These are phyloP conservation scores for Exophiala viscosa DNA, from an alignment of 2,329 filamentous ascomycete genomes.

Conservation along the genomic window DNA sequence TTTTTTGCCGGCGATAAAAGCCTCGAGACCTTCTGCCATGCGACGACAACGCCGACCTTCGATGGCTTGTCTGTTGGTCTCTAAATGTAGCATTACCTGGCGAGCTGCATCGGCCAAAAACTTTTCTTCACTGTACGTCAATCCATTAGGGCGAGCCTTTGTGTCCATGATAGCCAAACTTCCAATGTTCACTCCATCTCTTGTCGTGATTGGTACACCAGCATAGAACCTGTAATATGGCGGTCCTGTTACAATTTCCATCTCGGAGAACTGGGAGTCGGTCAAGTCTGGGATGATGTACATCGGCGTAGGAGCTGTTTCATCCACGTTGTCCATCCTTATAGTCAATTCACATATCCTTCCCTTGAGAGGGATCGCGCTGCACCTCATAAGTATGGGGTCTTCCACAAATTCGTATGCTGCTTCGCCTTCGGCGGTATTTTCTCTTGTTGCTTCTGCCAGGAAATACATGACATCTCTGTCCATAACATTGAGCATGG, in stretches of 20 bases:
- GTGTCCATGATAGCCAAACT: constrained; percentile 32
- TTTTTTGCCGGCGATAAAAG: constrained; percentile 33
- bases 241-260: constrained; percentile 30
- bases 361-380: constrained; percentile 33
- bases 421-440: constrained; percentile 28
- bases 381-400: constrained; percentile 34
- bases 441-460: constrained; percentile 46
- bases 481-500: constrained; percentile 47
- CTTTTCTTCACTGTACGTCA: constrained; percentile 27
- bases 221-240: constrained; percentile 33
- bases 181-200: constrained; percentile 33
- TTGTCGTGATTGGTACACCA: constrained; percentile 33
- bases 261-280: constrained; percentile 31
- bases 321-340: constrained; percentile 12
- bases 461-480: constrained; percentile 48
- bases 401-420: constrained; percentile 33
- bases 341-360: constrained; percentile 35
- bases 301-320: constrained; percentile 29
- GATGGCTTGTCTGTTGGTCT: constrained; percentile 30
- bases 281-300: constrained; percentile 34
- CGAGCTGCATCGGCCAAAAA: constrained; percentile 29
- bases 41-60: constrained; percentile 26
- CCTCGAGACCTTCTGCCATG: constrained; percentile 27
- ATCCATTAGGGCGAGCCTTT: constrained; percentile 13
- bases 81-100: constrained; percentile 32